Base-by-base conservation (phyloP, 2,329 filamentous ascomycete species). In the Cadophora malorum region DNA sequence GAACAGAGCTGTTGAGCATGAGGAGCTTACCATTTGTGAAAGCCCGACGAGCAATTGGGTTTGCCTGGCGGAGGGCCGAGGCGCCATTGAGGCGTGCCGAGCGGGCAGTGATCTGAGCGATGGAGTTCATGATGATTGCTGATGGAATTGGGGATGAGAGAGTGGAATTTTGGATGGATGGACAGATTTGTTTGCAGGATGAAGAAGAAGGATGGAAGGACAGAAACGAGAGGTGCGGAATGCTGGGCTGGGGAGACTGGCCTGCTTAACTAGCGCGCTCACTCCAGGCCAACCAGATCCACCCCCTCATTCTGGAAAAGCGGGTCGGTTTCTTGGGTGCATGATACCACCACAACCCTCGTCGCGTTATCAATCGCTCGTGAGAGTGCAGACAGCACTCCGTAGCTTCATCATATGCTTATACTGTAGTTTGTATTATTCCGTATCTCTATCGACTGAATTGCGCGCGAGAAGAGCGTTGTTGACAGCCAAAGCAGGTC, bases 101-200 rank as follows among this genome's bases (percentile, higher is more conserved):
- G 69, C 73, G 72, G 69, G 69, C 65, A 33, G 70, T 64, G 65
- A 72, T 62, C 58, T 73, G 70, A 35, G 71, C 64, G 68, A 74
- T 72, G 56, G 72, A 67, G 67, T 74, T 74, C 73, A 74, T 74
- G 69, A 70, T 74, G 72, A 71, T 65, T 68, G 68, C 25, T 70
- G 71, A 73, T 72, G 69, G 67, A 69, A 63, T 69, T 69, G 69
- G 63, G 61, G 64, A 69, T 70, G 64, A 61, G 64, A 25, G 56
- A 69, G 63, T 67, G 64, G 66, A 65, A 23, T 10, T 50, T 61
- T 45, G 56, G 58, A 35, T 64, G 56, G 28, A 52, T 62, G 45
- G 31, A 45, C 56, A 45, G 35, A 25, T 25, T 35, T 59, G 45
- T 59, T 59, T 25, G 21, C 56, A 25, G 35, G 31, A 58, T 23